A percentile compares a stretch with the other conserved stretches of the same genome.
phyloP scores from a whole-genome alignment of 108 stramenopile species.

The Parmales sp. region DNA sequence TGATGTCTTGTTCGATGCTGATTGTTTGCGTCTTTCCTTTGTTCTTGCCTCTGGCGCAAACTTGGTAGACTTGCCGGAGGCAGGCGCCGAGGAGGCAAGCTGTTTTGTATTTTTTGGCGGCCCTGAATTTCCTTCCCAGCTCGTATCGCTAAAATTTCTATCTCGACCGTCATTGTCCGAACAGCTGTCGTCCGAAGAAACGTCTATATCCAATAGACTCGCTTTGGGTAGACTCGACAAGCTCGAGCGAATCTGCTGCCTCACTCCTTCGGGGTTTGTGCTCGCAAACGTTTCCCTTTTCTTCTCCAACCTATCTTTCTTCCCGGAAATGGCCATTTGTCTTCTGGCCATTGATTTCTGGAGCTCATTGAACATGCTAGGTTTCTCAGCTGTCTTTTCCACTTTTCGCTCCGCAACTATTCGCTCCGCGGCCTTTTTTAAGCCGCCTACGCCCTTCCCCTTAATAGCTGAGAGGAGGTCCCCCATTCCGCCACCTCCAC shows the following conservation, averaged over 20 bases:
- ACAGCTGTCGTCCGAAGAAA: too few relatives aligned
- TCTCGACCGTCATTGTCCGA: too few relatives aligned
- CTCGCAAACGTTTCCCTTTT: not conserved
- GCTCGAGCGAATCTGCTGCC: not conserved
- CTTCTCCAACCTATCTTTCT: constrained; percentile 1
- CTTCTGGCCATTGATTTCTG: not conserved
- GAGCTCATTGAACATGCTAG: not conserved
- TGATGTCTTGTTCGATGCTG: too few relatives aligned
- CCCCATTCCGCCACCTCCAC: not conserved
- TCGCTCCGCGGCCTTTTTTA: constrained; percentile 1
- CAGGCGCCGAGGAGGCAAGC: too few relatives aligned
- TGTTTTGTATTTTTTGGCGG: too few relatives aligned
- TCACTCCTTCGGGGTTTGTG: not conserved
- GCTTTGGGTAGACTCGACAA: too few relatives aligned
- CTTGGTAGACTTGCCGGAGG: too few relatives aligned
- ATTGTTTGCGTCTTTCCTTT: too few relatives aligned
- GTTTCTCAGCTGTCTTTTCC: not conserved
- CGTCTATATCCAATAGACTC: too few relatives aligned
- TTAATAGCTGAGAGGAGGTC: not conserved
- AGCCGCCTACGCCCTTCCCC: not conserved
- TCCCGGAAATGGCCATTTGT: not conserved
- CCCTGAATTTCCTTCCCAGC: too few relatives aligned
- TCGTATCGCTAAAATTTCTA: too few relatives aligned
- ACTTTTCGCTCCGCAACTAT: not conserved
- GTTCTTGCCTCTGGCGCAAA: too few relatives aligned